These are phyloP conservation scores for Fraxinus sp. DNA, from an alignment of 305 asterid genomes.

Conservation along the genomic window DNA sequence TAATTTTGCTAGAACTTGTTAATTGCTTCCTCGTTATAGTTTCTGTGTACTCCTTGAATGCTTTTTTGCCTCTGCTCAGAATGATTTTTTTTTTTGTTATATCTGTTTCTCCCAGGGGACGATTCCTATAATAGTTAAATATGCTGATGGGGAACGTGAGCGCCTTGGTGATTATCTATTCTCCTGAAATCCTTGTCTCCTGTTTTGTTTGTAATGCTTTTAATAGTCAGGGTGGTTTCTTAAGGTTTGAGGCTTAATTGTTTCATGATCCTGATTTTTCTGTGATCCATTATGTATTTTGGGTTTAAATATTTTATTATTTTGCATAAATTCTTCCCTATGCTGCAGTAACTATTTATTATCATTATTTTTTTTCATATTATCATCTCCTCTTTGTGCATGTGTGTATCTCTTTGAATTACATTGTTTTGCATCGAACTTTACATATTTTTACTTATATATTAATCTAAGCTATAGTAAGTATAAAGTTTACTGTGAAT, in stretches of 20 bases:
- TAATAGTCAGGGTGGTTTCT: background rate
- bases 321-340: background rate
- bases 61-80: conserved; percentile 9
- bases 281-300: background rate
- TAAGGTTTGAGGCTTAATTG: conserved; percentile 10
- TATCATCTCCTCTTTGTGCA: background rate
- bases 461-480: background rate
- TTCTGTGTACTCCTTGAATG: background rate
- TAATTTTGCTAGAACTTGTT: background rate
- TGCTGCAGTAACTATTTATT: background rate
- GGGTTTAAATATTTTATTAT: background rate
- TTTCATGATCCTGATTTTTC: conserved; percentile 13
- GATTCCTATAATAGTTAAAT: conserved; percentile 63
- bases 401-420: background rate
- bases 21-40: background rate
- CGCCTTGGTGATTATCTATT: conserved; percentile 61
- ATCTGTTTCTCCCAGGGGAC: conserved; percentile 42
- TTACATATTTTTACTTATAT: background rate
- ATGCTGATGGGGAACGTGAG: conserved; percentile 73
- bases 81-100: conserved; percentile 11
- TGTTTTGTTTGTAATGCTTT: conserved; percentile 11
- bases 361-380: background rate
- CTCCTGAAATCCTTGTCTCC: conserved; percentile 6
- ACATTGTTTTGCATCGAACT: background rate
- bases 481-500: background rate